Evolutionary conservation across 164 flowering plant genomes (phyloP).

Genomic region (Hamamelis virginiana): DNA sequence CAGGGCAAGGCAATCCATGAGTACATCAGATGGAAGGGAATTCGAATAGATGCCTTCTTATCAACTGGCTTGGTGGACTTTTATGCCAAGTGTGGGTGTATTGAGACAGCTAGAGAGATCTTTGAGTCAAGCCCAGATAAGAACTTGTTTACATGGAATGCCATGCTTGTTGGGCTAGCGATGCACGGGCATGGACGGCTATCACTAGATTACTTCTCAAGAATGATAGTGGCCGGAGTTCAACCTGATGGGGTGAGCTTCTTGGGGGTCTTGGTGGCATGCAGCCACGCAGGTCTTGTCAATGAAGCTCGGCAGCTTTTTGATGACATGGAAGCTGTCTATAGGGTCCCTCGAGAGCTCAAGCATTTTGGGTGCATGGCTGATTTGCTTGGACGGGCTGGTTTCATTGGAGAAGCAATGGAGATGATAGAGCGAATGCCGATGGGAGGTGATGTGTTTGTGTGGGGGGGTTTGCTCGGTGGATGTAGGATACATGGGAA

Average conservation of each 20-base stretch:
- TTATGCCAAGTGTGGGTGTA: slow-evolving; percentile 78
- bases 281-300: slow-evolving; percentile 74
- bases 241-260: slow-evolving; percentile 67
- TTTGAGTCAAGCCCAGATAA: slow-evolving; percentile 47
- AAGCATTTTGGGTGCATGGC: slow-evolving; percentile 90
- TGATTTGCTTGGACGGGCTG: slow-evolving; percentile 78
- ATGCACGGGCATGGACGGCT: slow-evolving; percentile 59
- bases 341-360: slow-evolving; percentile 54
- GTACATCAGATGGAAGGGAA: slow-evolving; percentile 33
- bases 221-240: slow-evolving; percentile 47
- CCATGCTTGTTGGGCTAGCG: slow-evolving; percentile 69
- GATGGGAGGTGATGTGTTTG: slow-evolving; percentile 58
- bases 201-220: slow-evolving; percentile 41
- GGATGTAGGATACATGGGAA: slow-evolving; percentile 75
- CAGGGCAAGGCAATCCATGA: slow-evolving; percentile 51
- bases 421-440: slow-evolving; percentile 69
- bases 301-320: slow-evolving; percentile 49
- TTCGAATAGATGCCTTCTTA: slow-evolving; percentile 39
- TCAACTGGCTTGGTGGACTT: slow-evolving; percentile 72
- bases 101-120: slow-evolving; percentile 47
- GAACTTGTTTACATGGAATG: slow-evolving; percentile 77
- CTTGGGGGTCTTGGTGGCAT: slow-evolving; percentile 67
- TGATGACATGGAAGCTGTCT: slow-evolving; percentile 52
- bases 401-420: slow-evolving; percentile 57
- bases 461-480: slow-evolving; percentile 84